phyloP scores from a whole-genome alignment of 2,329 filamentous ascomycete genomes.

The Verticillium albo-atrum region DNA sequence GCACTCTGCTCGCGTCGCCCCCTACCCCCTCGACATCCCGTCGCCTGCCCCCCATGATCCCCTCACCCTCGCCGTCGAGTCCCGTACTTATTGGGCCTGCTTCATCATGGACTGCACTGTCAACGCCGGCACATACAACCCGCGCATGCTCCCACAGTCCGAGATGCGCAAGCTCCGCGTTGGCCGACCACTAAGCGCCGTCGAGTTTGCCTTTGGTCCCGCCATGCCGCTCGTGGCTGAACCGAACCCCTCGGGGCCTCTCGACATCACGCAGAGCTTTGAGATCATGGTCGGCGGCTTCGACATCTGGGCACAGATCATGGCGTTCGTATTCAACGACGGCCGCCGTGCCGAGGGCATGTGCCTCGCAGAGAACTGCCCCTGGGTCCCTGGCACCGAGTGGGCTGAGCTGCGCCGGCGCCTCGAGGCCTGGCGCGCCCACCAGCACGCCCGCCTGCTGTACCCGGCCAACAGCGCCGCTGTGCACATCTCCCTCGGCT shows the following conservation, averaged over 20 bases:
- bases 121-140: constrained; percentile 34
- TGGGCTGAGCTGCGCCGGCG: constrained; percentile 25
- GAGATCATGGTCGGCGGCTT: constrained; percentile 36
- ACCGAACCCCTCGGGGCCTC: constrained; percentile 6
- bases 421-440: constrained; percentile 27
- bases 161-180: constrained; percentile 29
- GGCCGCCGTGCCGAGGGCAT: constrained; percentile 34
- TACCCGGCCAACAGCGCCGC: constrained; percentile 31
- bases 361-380: constrained; percentile 31
- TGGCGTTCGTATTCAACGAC: constrained; percentile 36
- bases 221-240: constrained; percentile 9
- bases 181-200: constrained; percentile 21
- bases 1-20: constrained; percentile 21
- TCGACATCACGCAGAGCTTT: constrained; percentile 21
- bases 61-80: constrained; percentile 24
- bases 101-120: constrained; percentile 41
- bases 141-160: constrained; percentile 27
- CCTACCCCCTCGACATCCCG: constrained; percentile 19
- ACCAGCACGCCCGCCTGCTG: constrained; percentile 27
- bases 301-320: constrained; percentile 36
- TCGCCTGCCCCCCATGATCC: constrained; percentile 13
- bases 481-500: constrained; percentile 31
- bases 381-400: constrained; percentile 29
- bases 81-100: constrained; percentile 39
- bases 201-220: constrained; percentile 34